Evolutionary conservation across 768 basidiomycete species (phyloP), one percentile per base, ranked within the genome.

Genomic region (Saitozyma podzolica): DNA sequence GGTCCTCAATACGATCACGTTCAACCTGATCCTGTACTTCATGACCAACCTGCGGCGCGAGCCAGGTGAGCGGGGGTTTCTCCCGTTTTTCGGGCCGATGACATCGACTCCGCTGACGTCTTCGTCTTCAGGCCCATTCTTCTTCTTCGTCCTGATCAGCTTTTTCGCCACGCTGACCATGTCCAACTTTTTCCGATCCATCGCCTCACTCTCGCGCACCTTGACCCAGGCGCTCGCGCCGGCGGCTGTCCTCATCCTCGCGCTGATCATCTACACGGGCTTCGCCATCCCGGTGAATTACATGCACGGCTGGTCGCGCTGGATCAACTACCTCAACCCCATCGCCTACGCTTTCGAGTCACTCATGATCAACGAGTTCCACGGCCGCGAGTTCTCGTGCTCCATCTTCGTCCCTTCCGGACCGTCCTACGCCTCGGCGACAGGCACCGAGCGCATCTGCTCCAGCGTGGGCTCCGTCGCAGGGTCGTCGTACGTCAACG

Each of bases 321-420:
- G 78, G 89, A 84, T 80, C 57, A 70, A 72, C 41, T 92, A 92
- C 77, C 74, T 91, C 63, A 88, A 93, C 70, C 92, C 92, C 0
- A 79, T 92, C 55, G 69, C 45, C 1, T 92, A 90, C 80, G 86
- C 86, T 0, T 92, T 89, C 84, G 85, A 88, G 67, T 86, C 85
- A 2, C 81, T 84, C 43, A 89, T 94, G 87, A 86, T 89, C 78
- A 93, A 93, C 76, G 92, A 95, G 76, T 92, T 92, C 79, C 85
- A 83, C 82, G 85, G 86, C 16, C 85, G 86, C 42, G 77, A 84
- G 17, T 89, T 87, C 58, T 17, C 56, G 16, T 80, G 80, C 59
- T 63, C 70, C 2, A 20, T 61, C 11, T 77, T 74, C 55, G 68
- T 80, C 17, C 80, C 80, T 8, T 51, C 66, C 8, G 74, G 72